Evolutionary conservation across 73 alveolate species (phyloP).

Genomic region (Strombidium stylifer): DNA sequence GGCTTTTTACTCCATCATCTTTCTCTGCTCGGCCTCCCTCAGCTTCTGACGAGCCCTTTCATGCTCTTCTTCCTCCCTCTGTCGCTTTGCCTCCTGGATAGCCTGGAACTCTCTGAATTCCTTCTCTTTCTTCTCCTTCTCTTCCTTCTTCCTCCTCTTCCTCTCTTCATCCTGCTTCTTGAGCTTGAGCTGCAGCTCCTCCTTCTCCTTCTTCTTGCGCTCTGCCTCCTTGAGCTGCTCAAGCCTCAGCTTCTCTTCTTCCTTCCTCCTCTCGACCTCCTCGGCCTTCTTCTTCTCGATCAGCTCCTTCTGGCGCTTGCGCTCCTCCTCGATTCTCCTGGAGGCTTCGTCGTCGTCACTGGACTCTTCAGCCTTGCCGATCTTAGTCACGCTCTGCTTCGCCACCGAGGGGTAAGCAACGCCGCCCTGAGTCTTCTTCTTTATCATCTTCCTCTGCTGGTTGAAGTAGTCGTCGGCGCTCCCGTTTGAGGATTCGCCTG

Average conservation of each 20-base stretch:
- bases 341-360: not conserved
- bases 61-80: not conserved
- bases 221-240: too few species aligned
- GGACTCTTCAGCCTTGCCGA: not conserved
- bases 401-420: too few species aligned
- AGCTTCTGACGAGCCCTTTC: not conserved
- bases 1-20: not conserved
- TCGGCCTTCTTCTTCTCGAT: too few species aligned
- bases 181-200: slow-evolving; percentile 8
- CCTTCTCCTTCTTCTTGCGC: slow-evolving; percentile 12
- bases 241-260: not conserved
- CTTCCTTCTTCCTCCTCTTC: slow-evolving; percentile 39
- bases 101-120: too few species aligned
- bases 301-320: too few species aligned
- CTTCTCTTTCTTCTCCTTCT: slow-evolving; percentile 22
- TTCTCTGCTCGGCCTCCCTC: slow-evolving; percentile 26
- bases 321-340: not conserved
- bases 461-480: slow-evolving; percentile 29
- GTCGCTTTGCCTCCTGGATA: too few species aligned
- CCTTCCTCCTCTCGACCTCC: not conserved
- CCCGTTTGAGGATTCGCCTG: not conserved
- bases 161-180: slow-evolving; percentile 50
- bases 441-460: slow-evolving; percentile 15
- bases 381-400: not conserved
- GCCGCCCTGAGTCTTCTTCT: not conserved